Base-by-base conservation (phyloP, 495 filamentous ascomycete genomes). In the Staphylotrichum tortipilum region DNA sequence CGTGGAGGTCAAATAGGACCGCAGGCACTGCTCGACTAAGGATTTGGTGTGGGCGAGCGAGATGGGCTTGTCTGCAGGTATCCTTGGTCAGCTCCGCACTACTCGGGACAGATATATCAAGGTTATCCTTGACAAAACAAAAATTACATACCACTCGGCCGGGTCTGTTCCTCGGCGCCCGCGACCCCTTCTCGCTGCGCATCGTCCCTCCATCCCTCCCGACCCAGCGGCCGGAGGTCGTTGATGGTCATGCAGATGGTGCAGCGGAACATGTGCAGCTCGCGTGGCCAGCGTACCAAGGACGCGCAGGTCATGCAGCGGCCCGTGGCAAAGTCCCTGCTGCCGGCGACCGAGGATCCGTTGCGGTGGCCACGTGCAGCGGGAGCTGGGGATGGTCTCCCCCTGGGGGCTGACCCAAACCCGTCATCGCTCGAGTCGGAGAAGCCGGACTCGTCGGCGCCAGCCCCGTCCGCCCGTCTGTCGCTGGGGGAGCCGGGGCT, bases 161-260 rank as follows among this genome's bases (percentile, higher is more conserved):
- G 28, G 10, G 47, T 24, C 49, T 26, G 37, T 15, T 62, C 55
- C 11, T 56, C 57, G 2, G 28, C 28, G 14, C 43, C 33, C 26
- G 38, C 39, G 9, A 38, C 24, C 24, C 19, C 34, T 36, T 50
- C 49, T 17, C 12, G 15, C 6, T 7, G 47, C 6, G 36, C 19
- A 26, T 45, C 49, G n/a, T 54, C 61, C 24, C 40, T 35, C 31
- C 44, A 46, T 0, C 30, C 26, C 7, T 47, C 55, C 17, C 56
- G 45, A 31, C 49, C 54, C 38, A 45, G 53, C 11, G 79, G 79
- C 50, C 79, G 77, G 40, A 95, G 61, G 60, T 95, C 89, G 56
- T 92, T 95, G 57, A 96, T 79, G 40, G 85, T 94, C 57, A 88
- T 69, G 65, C 90, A 96, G 40, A 85, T 80, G 28, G 86, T 85